phyloP scores from a whole-genome alignment of 1,284 basidiomycete species.

The Malassezia brasiliensis region DNA sequence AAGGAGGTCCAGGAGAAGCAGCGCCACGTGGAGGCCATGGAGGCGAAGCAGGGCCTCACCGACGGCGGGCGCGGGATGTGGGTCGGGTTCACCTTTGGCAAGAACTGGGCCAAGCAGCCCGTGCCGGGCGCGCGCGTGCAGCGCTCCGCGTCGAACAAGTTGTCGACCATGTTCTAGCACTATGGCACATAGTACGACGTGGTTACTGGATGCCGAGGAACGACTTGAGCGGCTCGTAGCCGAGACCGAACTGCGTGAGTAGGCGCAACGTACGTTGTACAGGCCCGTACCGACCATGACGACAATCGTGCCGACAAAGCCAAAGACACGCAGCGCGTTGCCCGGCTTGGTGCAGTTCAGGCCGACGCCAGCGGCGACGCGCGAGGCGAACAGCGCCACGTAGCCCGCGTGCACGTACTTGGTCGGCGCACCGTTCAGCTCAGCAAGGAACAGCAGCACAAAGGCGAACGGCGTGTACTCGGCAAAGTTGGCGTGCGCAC shows the following conservation, averaged over 20 bases:
- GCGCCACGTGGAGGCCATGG: slow-evolving; percentile 65
- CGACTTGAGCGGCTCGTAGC: slow-evolving; percentile 46
- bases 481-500: slow-evolving; percentile 43
- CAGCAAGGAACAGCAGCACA: slow-evolving; percentile 46
- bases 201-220: slow-evolving; percentile 45
- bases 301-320: slow-evolving; percentile 26
- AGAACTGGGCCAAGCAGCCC: slow-evolving; percentile 34
- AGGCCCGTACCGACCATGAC: slow-evolving; percentile 35
- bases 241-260: slow-evolving; percentile 27
- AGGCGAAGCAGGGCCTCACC: slow-evolving; percentile 53
- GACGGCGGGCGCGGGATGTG: slow-evolving; percentile 70
- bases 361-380: slow-evolving; percentile 37
- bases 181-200: neutral
- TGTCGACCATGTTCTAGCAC: slow-evolving; percentile 16
- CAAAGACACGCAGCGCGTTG: slow-evolving; percentile 25
- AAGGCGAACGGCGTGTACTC: slow-evolving; percentile 42
- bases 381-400: slow-evolving; percentile 36
- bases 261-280: slow-evolving; percentile 38
- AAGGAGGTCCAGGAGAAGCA: slow-evolving; percentile 94
- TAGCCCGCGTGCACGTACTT: slow-evolving; percentile 43
- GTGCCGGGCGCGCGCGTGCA: neutral
- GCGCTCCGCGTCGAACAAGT: slow-evolving; percentile 1
- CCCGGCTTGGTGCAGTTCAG: slow-evolving; percentile 19
- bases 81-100: slow-evolving; percentile 87
- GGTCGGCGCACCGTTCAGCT: slow-evolving; percentile 48